A percentile compares a stretch with the other conserved stretches of the same genome.
phyloP scores from a whole-genome alignment of 495 filamentous ascomycete species.

The Aspergillus indologenus region DNA sequence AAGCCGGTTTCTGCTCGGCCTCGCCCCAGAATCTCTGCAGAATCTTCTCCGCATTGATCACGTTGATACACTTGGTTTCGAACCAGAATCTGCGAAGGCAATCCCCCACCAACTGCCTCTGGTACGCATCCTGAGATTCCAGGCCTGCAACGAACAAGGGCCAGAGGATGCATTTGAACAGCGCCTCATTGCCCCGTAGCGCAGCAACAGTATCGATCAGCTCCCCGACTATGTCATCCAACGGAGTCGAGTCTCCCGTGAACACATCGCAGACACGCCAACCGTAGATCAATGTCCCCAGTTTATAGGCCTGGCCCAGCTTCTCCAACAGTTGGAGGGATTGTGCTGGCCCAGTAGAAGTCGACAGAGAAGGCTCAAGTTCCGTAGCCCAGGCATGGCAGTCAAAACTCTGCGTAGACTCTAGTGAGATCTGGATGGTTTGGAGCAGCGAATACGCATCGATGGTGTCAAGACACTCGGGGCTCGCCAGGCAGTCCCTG shows the following conservation, averaged over 20 bases:
- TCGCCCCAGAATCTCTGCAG: slow-evolving; percentile 30
- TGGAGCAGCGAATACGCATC: slow-evolving; percentile 6
- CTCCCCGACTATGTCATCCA: slow-evolving; percentile 28
- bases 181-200: slow-evolving; percentile 37
- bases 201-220: slow-evolving; percentile 36
- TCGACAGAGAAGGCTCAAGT: slow-evolving; percentile 24
- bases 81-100: slow-evolving; percentile 24
- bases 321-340: slow-evolving; percentile 8
- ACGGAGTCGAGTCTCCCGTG: neutral
- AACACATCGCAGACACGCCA: slow-evolving; percentile 15
- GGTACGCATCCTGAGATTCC: slow-evolving; percentile 19
- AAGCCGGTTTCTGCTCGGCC: neutral
- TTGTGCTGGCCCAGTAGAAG: slow-evolving; percentile 18
- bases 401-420: slow-evolving; percentile 18
- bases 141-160: slow-evolving; percentile 52
- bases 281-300: slow-evolving; percentile 18
- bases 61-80: slow-evolving; percentile 27
- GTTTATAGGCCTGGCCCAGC: slow-evolving; percentile 19
- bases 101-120: slow-evolving; percentile 13
- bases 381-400: slow-evolving; percentile 18
- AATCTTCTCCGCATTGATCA: slow-evolving; percentile 30
- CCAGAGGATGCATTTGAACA: slow-evolving; percentile 54
- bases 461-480: neutral
- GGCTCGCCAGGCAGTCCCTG: slow-evolving; percentile 12
- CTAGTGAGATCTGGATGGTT: slow-evolving; percentile 11